Percentiles rank a stretch among this genome's conserved stretches.
Conservation (phyloP, 1,139 yeast genomes). For the Taphrina confusa region DNA sequence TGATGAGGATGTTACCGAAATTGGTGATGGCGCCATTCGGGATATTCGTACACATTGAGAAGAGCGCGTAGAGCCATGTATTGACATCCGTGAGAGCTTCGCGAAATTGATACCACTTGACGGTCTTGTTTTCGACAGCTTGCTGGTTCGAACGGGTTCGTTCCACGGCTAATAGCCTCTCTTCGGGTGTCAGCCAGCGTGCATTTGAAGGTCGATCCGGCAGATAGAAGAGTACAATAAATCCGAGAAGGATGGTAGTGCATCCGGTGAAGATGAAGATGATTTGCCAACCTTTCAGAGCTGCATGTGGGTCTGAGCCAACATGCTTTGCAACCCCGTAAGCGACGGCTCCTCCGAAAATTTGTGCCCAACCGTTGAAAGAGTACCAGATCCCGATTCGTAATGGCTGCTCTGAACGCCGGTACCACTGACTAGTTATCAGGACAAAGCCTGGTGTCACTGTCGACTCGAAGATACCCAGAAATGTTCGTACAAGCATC, state of each 20-base stretch:
- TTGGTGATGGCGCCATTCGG: constrained; percentile 44
- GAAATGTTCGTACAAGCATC: constrained; percentile 53
- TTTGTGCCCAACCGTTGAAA: constrained; percentile 52
- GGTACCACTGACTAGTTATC: constrained; percentile 60
- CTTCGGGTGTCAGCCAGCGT: constrained; percentile 55
- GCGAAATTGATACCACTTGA: constrained; percentile 56
- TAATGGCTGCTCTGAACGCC: constrained; percentile 56
- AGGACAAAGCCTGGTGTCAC: constrained; percentile 58
- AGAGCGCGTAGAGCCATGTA: constrained; percentile 52
- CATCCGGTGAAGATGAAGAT: constrained; percentile 54
- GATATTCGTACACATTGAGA: constrained; percentile 40
- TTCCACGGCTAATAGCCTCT: constrained; percentile 57
- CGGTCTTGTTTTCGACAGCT: constrained; percentile 57
- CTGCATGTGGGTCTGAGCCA: constrained; percentile 35
- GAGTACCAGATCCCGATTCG: constrained; percentile 53
- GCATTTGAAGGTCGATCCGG: constrained; percentile 61
- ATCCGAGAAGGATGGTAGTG: constrained; percentile 55
- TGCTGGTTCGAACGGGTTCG: constrained; percentile 54
- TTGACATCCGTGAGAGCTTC: constrained; percentile 48
- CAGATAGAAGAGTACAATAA: constrained; percentile 51
- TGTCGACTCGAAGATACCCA: constrained; percentile 61
- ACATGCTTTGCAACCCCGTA: constrained; percentile 55
- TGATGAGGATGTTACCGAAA: constrained; percentile 40
- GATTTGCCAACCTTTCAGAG: constrained; percentile 49
- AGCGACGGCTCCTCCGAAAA: constrained; percentile 44